Percentiles rank a stretch among this genome's conserved stretches.
Evolutionary conservation across 192 early-diverging fungal species (phyloP).

Genomic region (Spizellomyces sp.): DNA sequence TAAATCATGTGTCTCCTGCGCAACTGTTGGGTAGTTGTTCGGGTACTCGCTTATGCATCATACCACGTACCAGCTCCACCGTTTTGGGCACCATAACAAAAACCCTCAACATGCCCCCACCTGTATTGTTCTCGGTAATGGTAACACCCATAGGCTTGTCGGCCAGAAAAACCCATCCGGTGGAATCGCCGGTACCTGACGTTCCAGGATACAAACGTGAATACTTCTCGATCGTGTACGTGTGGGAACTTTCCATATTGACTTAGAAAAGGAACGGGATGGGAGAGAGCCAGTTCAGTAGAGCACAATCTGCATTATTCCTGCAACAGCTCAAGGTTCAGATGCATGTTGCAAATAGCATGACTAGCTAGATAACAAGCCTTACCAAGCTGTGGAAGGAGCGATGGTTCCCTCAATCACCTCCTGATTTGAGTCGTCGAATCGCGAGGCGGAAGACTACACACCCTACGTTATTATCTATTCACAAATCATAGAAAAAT

Average conservation of each 20-base stretch:
- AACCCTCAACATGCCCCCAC: not conserved
- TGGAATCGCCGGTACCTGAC: not conserved
- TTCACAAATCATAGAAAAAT: too few species aligned
- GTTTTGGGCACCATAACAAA: not conserved
- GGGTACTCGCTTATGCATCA: not conserved
- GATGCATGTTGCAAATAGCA: too few species aligned
- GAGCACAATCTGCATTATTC: too few species aligned
- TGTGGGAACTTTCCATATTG: slow-evolving; percentile 1
- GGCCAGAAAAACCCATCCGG: slow-evolving; percentile 4
- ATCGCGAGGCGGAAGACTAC: too few species aligned
- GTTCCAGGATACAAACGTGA: slow-evolving; percentile 6
- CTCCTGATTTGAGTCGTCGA: too few species aligned
- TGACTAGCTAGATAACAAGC: too few species aligned
- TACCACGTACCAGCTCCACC: not conserved
- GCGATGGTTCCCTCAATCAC: too few species aligned
- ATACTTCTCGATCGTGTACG: slow-evolving; percentile 12
- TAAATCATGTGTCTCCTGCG: not conserved
- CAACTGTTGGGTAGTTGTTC: too few species aligned
- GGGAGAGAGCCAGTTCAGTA: too few species aligned
- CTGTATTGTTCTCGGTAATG: not conserved
- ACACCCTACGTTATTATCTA: too few species aligned
- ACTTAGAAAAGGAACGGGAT: not conserved
- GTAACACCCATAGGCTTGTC: slow-evolving; percentile 2
- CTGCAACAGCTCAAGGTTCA: too few species aligned
- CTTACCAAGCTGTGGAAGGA: too few species aligned